Conservation (phyloP, 306 rosid genomes). For the Phaseolus lunatus region DNA sequence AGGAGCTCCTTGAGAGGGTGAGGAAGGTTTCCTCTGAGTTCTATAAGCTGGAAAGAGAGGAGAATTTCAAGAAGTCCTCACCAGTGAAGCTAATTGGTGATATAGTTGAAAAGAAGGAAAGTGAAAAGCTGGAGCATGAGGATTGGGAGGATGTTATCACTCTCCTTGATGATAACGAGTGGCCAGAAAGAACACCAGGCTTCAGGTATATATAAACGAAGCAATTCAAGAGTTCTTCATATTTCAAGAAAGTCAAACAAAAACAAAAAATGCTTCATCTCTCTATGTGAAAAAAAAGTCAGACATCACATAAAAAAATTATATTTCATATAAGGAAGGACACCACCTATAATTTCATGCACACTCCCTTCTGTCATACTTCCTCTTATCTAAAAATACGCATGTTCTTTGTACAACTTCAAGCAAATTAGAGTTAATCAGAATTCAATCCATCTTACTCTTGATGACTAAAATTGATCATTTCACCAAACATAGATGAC, state of each 20-base stretch:
- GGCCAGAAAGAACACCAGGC: constrained; percentile 78
- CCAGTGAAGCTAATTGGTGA: constrained; percentile 62
- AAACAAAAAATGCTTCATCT: background rate
- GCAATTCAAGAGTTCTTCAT: constrained; percentile 17
- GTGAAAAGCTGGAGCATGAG: constrained; percentile 61
- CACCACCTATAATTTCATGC: constrained; percentile 28
- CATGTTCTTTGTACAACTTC: background rate
- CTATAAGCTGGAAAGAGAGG: constrained; percentile 84
- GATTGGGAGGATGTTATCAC: constrained; percentile 98
- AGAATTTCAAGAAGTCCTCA: constrained; percentile 68
- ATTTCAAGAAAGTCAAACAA: constrained; percentile 19
- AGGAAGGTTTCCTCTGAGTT: constrained; percentile 73
- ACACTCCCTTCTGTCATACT: constrained; percentile 15
- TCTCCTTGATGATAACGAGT: constrained; percentile 73
- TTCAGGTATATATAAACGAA: constrained; percentile 71
- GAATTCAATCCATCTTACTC: background rate
- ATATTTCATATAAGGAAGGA: constrained; percentile 30
- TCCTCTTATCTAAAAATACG: constrained; percentile 16
- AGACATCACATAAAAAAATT: constrained; percentile 5
- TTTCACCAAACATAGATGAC: constrained; percentile 13
- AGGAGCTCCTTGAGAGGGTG: constrained; percentile 91
- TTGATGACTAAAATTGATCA: constrained; percentile 9
- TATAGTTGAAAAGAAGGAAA: constrained; percentile 55
- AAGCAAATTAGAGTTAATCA: constrained; percentile 1
- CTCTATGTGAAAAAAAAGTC: background rate